A percentile compares a stretch with the other conserved stretches of the same genome.
Evolutionary conservation across 2,329 filamentous ascomycete genomes (phyloP).

Genomic region (Colletotrichum liriopes): DNA sequence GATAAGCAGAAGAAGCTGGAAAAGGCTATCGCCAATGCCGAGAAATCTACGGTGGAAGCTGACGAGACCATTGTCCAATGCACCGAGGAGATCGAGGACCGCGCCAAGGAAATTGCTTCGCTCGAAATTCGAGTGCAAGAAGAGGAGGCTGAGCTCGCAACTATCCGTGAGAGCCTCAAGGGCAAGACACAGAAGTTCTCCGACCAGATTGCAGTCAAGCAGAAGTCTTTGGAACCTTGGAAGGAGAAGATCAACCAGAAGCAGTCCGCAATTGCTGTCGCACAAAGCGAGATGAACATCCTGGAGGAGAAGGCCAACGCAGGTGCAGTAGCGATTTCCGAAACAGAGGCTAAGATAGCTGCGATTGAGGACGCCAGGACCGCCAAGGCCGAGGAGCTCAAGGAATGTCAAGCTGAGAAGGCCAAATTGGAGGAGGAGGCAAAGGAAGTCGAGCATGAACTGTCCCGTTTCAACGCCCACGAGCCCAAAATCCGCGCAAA

Average conservation of each 20-base stretch:
- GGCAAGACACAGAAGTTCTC: conserved; percentile 97
- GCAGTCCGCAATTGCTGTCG: conserved; percentile 92
- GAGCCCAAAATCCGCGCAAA: conserved; percentile 88
- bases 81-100: conserved; percentile 82
- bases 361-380: conserved; percentile 80
- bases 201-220: conserved; percentile 91
- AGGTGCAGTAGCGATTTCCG: conserved; percentile 86
- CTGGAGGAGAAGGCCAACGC: conserved; percentile 91
- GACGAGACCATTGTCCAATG: conserved; percentile 85
- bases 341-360: conserved; percentile 84
- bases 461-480: conserved; percentile 80
- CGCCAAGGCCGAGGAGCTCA: conserved; percentile 81
- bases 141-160: conserved; percentile 86
- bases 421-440: conserved; percentile 81
- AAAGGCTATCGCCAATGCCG: conserved; percentile 85
- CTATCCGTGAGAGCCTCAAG: conserved; percentile 89
- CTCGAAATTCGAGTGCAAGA: conserved; percentile 83
- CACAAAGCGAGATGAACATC: conserved; percentile 94
- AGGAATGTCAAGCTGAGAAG: conserved; percentile 82
- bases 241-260: conserved; percentile 97
- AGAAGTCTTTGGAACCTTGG: conserved; percentile 97
- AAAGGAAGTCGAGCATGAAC: conserved; percentile 78
- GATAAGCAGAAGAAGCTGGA: conserved; percentile 96
- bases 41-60: conserved; percentile 81
- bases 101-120: conserved; percentile 79